These are phyloP conservation scores for Fusarium sp. DNA, from an alignment of 2,329 filamentous ascomycete species.

Conservation along the genomic window DNA sequence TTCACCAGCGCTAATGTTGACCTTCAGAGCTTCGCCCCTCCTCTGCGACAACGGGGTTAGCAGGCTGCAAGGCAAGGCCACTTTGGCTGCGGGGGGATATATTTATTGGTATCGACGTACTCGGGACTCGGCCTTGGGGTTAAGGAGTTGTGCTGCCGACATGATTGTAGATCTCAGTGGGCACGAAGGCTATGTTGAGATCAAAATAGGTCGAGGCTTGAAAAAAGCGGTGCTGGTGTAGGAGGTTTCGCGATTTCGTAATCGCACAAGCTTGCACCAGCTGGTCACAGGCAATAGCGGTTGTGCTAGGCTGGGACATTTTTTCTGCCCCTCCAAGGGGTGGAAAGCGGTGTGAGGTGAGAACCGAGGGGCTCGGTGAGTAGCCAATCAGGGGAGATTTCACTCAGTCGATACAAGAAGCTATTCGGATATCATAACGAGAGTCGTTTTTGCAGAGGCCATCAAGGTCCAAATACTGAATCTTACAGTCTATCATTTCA, in stretches of 20 bases:
- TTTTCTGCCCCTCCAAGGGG: constrained; percentile 49
- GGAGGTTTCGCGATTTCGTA: constrained; percentile 46
- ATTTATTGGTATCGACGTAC: constrained; percentile 64
- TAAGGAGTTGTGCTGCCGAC: constrained; percentile 98
- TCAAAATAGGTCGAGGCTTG: constrained; percentile 29
- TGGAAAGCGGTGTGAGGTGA: constrained; percentile 50
- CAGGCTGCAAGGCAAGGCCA: constrained; percentile 32
- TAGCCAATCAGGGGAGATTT: constrained; percentile 22
- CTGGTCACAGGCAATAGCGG: constrained; percentile 47
- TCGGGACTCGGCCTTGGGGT: constrained; percentile 98
- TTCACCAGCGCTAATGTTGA: constrained; percentile 97
- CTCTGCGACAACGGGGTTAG: constrained; percentile 66
- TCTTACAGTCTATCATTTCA: not conserved
- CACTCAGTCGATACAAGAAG: not conserved
- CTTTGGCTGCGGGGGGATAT: constrained; percentile 38
- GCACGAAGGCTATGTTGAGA: constrained; percentile 40
- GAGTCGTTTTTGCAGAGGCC: not conserved
- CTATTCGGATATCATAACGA: not conserved
- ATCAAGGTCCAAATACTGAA: not conserved
- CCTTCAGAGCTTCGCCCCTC: constrained; percentile 93
- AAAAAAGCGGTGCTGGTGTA: constrained; percentile 33
- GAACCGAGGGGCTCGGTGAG: constrained; percentile 33
- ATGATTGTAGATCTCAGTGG: constrained; percentile 61
- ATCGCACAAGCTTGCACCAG: constrained; percentile 48
- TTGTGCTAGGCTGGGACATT: constrained; percentile 49